Evolutionary conservation across 345 rosid species (phyloP), one percentile per base, ranked within the genome.

Genomic region (Atalantia buxifolia): DNA sequence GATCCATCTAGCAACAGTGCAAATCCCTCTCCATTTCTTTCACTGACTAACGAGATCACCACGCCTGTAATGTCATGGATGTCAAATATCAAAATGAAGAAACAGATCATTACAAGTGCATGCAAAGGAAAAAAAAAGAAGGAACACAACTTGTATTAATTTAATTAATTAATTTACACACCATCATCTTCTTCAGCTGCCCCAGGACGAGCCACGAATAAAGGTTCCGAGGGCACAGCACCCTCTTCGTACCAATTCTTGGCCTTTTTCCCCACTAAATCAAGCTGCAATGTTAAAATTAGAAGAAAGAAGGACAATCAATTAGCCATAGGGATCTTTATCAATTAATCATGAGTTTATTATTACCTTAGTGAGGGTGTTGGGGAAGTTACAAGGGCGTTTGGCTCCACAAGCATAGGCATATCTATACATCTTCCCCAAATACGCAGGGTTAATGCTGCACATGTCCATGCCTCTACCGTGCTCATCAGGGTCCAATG

Each of bases 381-480:
- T 96, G 78, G 98, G 99, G 86, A 96, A 96, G 71, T 96, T 90
- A 69, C 99, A 93, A 53, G 99, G 99, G 19, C 99, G 93, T 50
- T 86, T 76, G 60, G 99, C 99, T 42, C 98, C 98, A 74, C 99
- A 95, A 6, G 98, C 99, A 79, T 95, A 93, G 76, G 92, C 90
- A 67, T 90, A 95, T 82, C 99, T 87, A 25, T 95, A 91, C 48
- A 89, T 88, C 77, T 78, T 86, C 57, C 98, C 99, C 80, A 92
- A 77, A 79, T 83, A 77, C 30, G 83, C 81, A 48, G 94, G 99
- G 86, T 95, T 95, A 56, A 93, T 88, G 87, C 92, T 91, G 84
- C 99, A 95, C 99, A 95, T 93, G 74, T 95, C 99, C 96, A 95
- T 91, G 25, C 96, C 99, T 78, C 89, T 92, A 5, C 99, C 99